phyloP scores from a whole-genome alignment of 768 basidiomycete species.

The Termitomyces sp. region DNA sequence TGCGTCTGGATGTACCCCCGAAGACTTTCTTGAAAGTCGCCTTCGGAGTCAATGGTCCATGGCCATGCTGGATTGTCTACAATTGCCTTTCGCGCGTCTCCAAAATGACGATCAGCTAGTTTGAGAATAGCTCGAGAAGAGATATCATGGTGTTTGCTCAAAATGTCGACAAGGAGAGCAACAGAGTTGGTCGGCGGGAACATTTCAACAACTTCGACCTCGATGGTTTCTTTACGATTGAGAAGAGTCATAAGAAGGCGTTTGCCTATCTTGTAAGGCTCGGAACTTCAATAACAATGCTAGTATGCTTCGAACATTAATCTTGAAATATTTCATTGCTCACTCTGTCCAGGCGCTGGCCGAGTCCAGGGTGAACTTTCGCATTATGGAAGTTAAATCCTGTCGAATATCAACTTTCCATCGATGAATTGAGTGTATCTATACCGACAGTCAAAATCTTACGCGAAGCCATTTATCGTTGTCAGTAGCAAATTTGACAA shows the following conservation, averaged over 20 bases:
- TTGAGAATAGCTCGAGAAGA: background rate
- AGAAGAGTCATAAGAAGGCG: background rate
- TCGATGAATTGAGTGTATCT: background rate
- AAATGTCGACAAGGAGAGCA: background rate
- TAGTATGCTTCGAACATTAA: background rate
- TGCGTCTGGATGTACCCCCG: background rate
- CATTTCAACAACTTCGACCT: background rate
- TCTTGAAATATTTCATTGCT: background rate
- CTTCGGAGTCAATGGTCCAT: background rate
- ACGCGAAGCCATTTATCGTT: background rate
- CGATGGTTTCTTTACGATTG: background rate
- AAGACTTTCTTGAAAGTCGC: background rate
- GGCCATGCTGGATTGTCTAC: background rate
- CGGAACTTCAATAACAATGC: too few relatives aligned
- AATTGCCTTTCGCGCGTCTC: background rate
- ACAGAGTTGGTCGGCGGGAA: background rate
- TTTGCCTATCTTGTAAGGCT: background rate
- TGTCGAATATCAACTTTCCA: background rate
- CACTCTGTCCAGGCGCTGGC: background rate
- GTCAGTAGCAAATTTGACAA: background rate
- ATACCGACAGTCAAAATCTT: background rate
- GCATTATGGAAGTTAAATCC: background rate
- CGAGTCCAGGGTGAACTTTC: too few relatives aligned
- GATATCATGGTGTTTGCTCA: background rate
- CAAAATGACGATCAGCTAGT: background rate